Base-by-base conservation (phyloP, 176 grass and related monocot genomes). In the Musa beccarii region DNA sequence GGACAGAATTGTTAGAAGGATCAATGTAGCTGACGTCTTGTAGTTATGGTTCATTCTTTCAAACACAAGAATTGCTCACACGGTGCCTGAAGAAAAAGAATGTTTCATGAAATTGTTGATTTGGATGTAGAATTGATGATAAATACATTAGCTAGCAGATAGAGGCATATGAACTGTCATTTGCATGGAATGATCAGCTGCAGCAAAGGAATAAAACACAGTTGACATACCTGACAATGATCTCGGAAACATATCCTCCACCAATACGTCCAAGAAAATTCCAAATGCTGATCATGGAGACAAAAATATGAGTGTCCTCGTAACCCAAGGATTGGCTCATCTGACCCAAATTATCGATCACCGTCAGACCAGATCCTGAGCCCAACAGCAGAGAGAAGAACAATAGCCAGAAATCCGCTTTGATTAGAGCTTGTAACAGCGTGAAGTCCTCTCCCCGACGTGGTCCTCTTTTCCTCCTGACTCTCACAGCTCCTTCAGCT, bases 201-300 rank as follows among this genome's bases (percentile, higher is more conserved):
- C 34, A 6, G 34, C 34, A 5, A 43, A 43, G 34, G 34, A 43
- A 43, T 5, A 6, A 6, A 43, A 43, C 34, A 43, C 34, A 43
- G 34, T 43, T 0, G 11, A 14, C 6, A 12, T 2, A 72, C 70
- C 70, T 72, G 50, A 54, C 70, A 25, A 53, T 54, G 24, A 72
- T 34, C 70, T 72, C 49, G 14, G 70, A 72, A 72, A 72, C 4
- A 23, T 72, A 72, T 11, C 70, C 70, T 24, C 70, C 70, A 24
- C n/a, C 70, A 14, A 72, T 53, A 3, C 70, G 70, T 11, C 70
- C 49, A 51, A 72, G 70, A 72, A 72, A 72, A 17, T 72, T 72
- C 70, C 70, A 72, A 24, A 72, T 72, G 51, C 70, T 72, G 7
- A 72, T 72, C 70, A 72, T 72, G 70, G 70, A 72, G 10, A 54